These are phyloP conservation scores for Stagonosporopsis cucurbitacearum DNA, from an alignment of 2,329 filamentous ascomycete genomes.

Conservation along the genomic window DNA sequence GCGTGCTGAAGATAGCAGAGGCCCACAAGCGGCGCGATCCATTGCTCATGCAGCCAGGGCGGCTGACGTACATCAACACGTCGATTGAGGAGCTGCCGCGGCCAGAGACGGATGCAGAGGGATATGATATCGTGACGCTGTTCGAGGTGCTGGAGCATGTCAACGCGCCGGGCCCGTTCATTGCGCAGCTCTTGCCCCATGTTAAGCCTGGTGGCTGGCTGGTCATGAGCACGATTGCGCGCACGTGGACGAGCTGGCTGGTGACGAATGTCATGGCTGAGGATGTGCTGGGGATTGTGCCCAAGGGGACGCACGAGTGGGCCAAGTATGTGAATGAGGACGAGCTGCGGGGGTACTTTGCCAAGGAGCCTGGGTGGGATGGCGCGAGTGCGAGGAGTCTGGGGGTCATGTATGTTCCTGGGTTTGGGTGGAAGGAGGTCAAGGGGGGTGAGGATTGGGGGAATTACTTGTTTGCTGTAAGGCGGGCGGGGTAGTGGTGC, in stretches of 20 bases:
- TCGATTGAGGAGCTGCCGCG: slow-evolving; percentile 73
- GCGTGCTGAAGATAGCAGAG: slow-evolving; percentile 76
- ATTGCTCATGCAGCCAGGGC: slow-evolving; percentile 61
- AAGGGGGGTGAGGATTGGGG: slow-evolving; percentile 81
- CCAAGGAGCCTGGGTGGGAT: slow-evolving; percentile 48
- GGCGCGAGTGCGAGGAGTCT: slow-evolving; percentile 65
- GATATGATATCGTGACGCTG: slow-evolving; percentile 80
- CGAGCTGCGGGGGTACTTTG: slow-evolving; percentile 67
- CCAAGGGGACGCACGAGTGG: slow-evolving; percentile 95
- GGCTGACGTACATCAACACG: slow-evolving; percentile 74
- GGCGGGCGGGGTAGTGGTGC: slow-evolving; percentile 45
- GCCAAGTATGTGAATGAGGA: slow-evolving; percentile 89
- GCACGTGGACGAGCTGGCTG: slow-evolving; percentile 87
- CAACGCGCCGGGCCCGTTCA: slow-evolving; percentile 74
- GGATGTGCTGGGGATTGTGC: slow-evolving; percentile 85
- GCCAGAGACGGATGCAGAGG: slow-evolving; percentile 44
- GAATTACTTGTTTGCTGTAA: slow-evolving; percentile 95
- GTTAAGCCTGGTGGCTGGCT: slow-evolving; percentile 93
- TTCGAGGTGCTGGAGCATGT: slow-evolving; percentile 98
- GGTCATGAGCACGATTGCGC: slow-evolving; percentile 87
- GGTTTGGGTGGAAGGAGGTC: slow-evolving; percentile 86
- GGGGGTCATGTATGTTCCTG: slow-evolving; percentile 90
- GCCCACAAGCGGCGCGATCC: slow-evolving; percentile 79
- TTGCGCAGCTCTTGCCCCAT: slow-evolving; percentile 73
- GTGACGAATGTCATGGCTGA: slow-evolving; percentile 94